These are phyloP conservation scores for Cercospora brassicicola DNA, from an alignment of 2,329 filamentous ascomycete species.

Conservation along the genomic window DNA sequence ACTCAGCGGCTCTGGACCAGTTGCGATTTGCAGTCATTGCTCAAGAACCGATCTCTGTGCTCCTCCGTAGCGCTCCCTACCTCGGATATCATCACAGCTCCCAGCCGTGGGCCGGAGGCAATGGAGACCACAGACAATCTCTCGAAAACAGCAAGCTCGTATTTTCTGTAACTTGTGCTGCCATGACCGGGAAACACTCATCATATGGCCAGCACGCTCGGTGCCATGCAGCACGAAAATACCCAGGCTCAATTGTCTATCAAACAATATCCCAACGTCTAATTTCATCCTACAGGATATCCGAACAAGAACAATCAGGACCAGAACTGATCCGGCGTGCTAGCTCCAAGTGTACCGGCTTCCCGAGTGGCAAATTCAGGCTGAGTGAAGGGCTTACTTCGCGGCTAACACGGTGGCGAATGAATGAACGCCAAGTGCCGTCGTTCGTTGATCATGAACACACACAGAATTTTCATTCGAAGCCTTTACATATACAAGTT, in stretches of 20 bases:
- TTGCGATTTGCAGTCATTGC: not conserved
- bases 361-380: not conserved
- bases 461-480: not conserved
- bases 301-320: not conserved
- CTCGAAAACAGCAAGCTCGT: not conserved
- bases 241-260: not conserved
- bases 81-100: not conserved
- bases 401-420: not conserved
- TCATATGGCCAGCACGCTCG: not conserved
- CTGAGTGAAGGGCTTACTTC: not conserved
- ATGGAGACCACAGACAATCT: not conserved
- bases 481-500: not conserved
- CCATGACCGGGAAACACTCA: not conserved
- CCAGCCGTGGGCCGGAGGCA: not conserved
- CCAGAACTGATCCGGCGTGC: not conserved
- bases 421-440: not conserved
- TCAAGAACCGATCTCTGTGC: not conserved
- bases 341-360: not conserved
- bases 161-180: not conserved
- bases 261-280: not conserved
- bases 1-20: not conserved
- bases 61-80: not conserved
- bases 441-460: not conserved
- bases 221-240: not conserved
- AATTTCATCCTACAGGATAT: not conserved